Evolutionary conservation across 768 basidiomycete genomes (phyloP).

Genomic region (Suillus bovinus): DNA sequence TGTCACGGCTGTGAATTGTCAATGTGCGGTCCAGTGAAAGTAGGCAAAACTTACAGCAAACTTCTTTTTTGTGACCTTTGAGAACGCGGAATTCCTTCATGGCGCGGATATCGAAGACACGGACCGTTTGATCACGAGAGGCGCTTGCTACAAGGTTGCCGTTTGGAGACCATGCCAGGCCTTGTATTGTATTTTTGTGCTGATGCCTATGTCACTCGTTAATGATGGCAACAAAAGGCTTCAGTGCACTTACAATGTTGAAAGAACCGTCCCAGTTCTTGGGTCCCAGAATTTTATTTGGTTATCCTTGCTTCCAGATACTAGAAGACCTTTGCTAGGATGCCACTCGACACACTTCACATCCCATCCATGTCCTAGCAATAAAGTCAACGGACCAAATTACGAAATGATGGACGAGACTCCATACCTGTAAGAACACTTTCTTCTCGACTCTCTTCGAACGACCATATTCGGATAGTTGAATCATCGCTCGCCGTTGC

Average conservation of each 20-base stretch:
- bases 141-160: conserved; percentile 94
- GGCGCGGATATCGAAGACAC: conserved; percentile 96
- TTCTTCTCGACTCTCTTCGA: conserved; percentile 89
- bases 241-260: conserved; percentile 69
- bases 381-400: conserved; percentile 16
- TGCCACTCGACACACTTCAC: conserved; percentile 99
- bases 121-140: conserved; percentile 90
- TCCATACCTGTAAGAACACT: conserved; percentile 74
- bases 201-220: conserved; percentile 61
- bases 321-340: conserved; percentile 92
- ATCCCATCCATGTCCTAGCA: conserved; percentile 95
- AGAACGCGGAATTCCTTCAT: conserved; percentile 94
- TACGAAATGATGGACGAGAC: no score
- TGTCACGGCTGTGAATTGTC: conserved; percentile 61
- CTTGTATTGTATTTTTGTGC: conserved; percentile 97
- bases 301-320: conserved; percentile 96
- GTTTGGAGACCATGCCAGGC: conserved; percentile 90
- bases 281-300: conserved; percentile 99
- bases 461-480: conserved; percentile 92
- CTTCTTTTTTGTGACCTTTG: conserved; percentile 98
- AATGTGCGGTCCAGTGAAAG: conserved; percentile 1
- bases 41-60: conserved; percentile 71
- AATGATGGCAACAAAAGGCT: neutral
- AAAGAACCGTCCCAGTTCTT: conserved; percentile 84
- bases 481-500: conserved; percentile 97